Evolutionary conservation across 106 monocot genomes (phyloP), one percentile per base, ranked within the genome.

Genomic region (Dendrobium chrysotoxum): DNA sequence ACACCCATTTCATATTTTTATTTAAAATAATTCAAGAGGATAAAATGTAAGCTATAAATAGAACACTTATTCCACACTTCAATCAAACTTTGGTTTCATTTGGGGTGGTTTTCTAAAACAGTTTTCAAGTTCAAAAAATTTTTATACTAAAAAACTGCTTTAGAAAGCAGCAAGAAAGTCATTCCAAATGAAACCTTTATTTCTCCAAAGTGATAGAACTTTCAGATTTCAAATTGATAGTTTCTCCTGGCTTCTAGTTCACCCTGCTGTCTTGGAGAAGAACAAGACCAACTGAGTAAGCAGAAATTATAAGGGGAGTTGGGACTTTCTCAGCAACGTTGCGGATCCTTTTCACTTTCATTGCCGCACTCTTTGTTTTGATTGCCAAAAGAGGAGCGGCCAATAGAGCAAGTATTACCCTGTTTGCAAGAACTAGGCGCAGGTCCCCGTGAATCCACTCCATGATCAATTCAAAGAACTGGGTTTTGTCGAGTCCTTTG

Each of bases 391-490:
- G 42, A 42, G 90, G 90, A 4, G 85, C 85, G 17, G 71, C 90
- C 70, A 85, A 20, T 58, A 83, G 54, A 31, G 90, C 83, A 67
- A 87, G 81, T 0, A 83, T 8, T 1, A 85, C 30, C 81, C 78
- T 83, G 83, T 87, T 87, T 6, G 38, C 72, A 10, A 87, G 42
- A 40, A 87, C 83, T 3, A 87, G 31, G 20, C 30, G 79, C 81
- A 87, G 53, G 77, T 90, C 90, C 65, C 76, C 85, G 20, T 61
- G 31, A 30, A 83, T 79, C 90, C 90, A 90, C 20, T 85, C 83
- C 25, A 83, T 75, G 53, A 85, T 85, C 75, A 85, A 40, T 2
- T 39, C 58, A 75, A 16, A 73, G 83, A 90, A 90, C 41, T 83
- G 9, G 28, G 20, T 16, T 65, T 31, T 82, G 12, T 77, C 64